Evolutionary conservation across 2,329 filamentous ascomycete genomes (phyloP).

Genomic region (Fonsecaea nubica): DNA sequence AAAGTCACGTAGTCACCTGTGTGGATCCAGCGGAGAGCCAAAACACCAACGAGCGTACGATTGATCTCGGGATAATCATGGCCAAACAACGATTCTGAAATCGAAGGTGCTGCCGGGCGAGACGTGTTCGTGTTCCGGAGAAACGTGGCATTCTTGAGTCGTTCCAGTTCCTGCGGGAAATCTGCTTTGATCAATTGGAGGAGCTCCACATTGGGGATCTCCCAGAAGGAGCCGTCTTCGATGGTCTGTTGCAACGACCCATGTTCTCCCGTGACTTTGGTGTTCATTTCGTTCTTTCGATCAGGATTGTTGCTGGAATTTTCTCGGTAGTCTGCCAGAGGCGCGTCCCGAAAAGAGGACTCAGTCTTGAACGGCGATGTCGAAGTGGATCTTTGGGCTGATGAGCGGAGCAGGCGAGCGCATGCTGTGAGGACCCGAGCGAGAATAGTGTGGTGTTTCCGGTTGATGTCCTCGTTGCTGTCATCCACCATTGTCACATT

Average conservation of each 20-base stretch:
- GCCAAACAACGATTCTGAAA: constrained; percentile 43
- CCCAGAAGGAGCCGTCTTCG: constrained; percentile 30
- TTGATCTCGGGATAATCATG: constrained; percentile 48
- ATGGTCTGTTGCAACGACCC: constrained; percentile 18
- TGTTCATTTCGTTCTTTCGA: constrained; percentile 10
- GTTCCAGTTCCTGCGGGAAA: constrained; percentile 42
- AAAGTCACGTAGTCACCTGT: constrained; percentile 46
- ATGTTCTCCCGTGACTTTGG: neutral
- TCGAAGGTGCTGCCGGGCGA: constrained; percentile 35
- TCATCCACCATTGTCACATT: constrained; percentile 27
- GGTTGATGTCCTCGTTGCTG: neutral
- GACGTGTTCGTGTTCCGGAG: constrained; percentile 22
- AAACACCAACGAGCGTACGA: constrained; percentile 48
- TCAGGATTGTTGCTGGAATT: neutral
- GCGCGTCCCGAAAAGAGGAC: neutral
- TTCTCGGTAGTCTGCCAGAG: neutral
- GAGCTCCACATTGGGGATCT: constrained; percentile 35
- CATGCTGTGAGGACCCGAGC: constrained; percentile 13
- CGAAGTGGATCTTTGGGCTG: neutral
- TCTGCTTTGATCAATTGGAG: constrained; percentile 39
- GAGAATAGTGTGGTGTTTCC: constrained; percentile 4
- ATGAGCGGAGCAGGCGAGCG: neutral
- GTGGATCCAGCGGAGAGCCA: constrained; percentile 48
- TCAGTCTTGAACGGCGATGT: neutral
- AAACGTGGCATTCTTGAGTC: constrained; percentile 42